Conservation (phyloP, 768 basidiomycete genomes). For the Suillus discolor region DNA sequence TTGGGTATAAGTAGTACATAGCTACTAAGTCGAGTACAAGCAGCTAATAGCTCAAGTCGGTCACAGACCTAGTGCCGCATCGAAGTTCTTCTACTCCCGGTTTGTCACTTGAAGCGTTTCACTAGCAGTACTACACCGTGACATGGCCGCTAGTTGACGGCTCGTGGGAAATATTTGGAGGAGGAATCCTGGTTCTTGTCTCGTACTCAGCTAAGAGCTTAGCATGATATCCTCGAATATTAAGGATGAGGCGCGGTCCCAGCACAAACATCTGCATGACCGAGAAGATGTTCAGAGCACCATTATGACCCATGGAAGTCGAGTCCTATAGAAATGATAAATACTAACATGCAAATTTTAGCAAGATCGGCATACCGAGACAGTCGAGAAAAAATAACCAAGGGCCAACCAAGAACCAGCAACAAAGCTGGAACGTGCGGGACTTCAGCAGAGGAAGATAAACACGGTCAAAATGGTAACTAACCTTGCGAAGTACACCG, state of each 20-base stretch:
- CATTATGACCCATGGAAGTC: not conserved
- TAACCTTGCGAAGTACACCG: not conserved
- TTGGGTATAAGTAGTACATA: not conserved
- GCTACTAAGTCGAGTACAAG: not conserved
- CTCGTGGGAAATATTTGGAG: not conserved
- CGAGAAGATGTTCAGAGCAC: not conserved
- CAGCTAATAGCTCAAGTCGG: not conserved
- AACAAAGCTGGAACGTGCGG: not conserved
- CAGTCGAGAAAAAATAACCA: not conserved
- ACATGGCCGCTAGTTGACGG: not conserved
- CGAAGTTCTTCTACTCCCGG: not conserved
- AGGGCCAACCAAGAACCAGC: not conserved
- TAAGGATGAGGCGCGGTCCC: slow-evolving; percentile 2
- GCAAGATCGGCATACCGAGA: not conserved
- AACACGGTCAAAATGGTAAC: not conserved
- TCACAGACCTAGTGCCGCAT: not conserved
- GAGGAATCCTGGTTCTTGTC: not conserved
- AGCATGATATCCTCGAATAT: not conserved
- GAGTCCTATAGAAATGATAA: not conserved
- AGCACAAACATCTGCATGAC: slow-evolving; percentile 1
- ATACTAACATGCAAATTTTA: not conserved
- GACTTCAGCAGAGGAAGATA: not conserved
- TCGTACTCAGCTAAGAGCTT: not conserved
- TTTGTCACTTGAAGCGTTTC: not conserved
- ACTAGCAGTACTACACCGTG: not conserved